These are phyloP conservation scores for Chytriomyces confervae DNA, from an alignment of 192 early-diverging fungal genomes.

Conservation along the genomic window DNA sequence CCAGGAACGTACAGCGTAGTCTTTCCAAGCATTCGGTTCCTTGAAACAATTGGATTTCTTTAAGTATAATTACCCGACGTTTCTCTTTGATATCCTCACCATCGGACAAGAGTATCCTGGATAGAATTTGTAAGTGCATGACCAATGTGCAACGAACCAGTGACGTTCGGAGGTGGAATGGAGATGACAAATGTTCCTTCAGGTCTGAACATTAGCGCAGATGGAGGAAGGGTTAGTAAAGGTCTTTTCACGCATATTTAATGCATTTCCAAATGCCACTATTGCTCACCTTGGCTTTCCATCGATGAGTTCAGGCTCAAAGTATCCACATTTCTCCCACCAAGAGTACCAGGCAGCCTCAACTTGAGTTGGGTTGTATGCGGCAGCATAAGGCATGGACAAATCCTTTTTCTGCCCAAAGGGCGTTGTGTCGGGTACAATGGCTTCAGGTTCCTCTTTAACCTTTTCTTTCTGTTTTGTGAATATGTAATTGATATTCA, in stretches of 20 bases:
- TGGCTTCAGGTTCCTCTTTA: conserved; percentile 64
- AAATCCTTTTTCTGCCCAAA: conserved; percentile 85
- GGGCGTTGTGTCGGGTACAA: conserved; percentile 83
- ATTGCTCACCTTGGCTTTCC: conserved; percentile 58
- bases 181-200: conserved; percentile 90
- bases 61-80: not conserved
- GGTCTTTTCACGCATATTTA: not conserved
- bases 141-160: conserved; percentile 92
- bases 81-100: conserved; percentile 54
- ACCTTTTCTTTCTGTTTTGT: conserved; percentile 47
- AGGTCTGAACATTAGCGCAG: conserved; percentile 44
- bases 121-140: conserved; percentile 94
- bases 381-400: conserved; percentile 55
- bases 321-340: conserved; percentile 94
- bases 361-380: conserved; percentile 89
- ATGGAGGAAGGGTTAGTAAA: not conserved
- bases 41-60: not conserved
- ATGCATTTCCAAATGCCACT: not conserved
- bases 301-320: conserved; percentile 82
- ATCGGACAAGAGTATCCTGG: conserved; percentile 91
- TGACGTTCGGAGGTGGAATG: conserved; percentile 99
- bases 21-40: conserved; percentile 95
- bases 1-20: conserved; percentile 94
- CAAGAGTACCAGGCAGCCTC: conserved; percentile 96
- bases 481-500: not conserved